Base-by-base conservation (phyloP, 768 basidiomycete species). In the Wakefieldia striispora region DNA sequence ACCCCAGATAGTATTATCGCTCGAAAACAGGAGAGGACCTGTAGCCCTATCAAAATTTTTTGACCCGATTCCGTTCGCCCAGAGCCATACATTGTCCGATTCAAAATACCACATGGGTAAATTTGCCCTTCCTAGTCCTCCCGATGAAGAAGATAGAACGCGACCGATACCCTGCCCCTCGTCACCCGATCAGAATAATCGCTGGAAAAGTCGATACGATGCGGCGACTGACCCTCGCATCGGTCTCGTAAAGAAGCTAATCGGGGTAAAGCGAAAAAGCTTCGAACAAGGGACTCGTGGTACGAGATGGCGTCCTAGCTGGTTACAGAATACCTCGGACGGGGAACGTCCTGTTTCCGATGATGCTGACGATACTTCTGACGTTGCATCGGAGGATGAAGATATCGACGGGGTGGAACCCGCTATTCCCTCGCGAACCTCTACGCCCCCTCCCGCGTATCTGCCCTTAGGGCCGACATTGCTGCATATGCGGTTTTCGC, bases 61-160 rank as follows among this genome's bases (percentile, higher is more conserved):
- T 52, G 86, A 89, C 33, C 82, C 90, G 0, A 87, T 93, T 21
- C 81, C 84, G 0, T 91, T 93, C 51, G 79, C 84, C 0, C 65
- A 73, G 10, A 79, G 76, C 38, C 85, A 91, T 61, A 74, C 77
- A 16, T 55, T 73, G 13, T 73, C 81, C 13, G 89, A 92, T 61
- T 81, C 81, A 10, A 93, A 93, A 68, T 91, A 93, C 58, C 63
- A 67, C 43, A 56, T 75, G 21, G 89, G 89, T 26, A 91, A 91
- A 65, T 92, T 91, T 59, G 74, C 76, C 20, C 65, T 88, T 40
- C 81, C 84, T 3, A 85, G 78, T 48, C 83, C 84, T 6, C 80
- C 81, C 3, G 76, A 78, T 33, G 81, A 81, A 44, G 70, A 72
- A 45, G 75, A 74, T 19, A 64, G 62, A 34, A 61, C 67, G 31